Conservation (phyloP, 306 rosid genomes). For the Fragaria vesca region DNA sequence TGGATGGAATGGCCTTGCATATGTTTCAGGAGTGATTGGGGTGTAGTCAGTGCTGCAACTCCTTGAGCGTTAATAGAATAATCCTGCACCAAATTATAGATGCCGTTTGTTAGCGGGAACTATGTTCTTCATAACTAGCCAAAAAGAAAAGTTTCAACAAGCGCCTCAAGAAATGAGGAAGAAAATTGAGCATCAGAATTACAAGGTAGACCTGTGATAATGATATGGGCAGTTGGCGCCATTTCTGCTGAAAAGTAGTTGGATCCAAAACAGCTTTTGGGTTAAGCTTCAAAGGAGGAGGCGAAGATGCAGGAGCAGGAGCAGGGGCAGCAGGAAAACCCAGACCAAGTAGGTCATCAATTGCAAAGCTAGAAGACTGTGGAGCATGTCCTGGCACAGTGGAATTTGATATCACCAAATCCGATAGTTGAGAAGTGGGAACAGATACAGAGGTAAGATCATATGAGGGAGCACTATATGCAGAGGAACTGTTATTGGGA, state of each 20-base stretch:
- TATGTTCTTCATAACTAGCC: neutral
- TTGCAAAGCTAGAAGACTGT: slow-evolving; percentile 53
- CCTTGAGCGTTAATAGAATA: slow-evolving; percentile 65
- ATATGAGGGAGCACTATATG: slow-evolving; percentile 79
- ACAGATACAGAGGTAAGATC: slow-evolving; percentile 49
- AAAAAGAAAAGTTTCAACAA: neutral
- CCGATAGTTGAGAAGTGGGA: slow-evolving; percentile 57
- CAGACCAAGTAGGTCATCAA: slow-evolving; percentile 91
- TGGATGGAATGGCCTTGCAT: slow-evolving; percentile 88
- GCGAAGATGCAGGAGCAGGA: slow-evolving; percentile 55
- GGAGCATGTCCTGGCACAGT: slow-evolving; percentile 42
- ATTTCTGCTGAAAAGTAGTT: slow-evolving; percentile 89
- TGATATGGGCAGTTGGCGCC: slow-evolving; percentile 95
- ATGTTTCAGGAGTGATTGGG: slow-evolving; percentile 68
- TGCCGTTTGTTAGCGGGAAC: neutral
- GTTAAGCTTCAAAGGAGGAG: slow-evolving; percentile 76
- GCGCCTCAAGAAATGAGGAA: neutral
- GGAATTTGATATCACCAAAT: slow-evolving; percentile 48
- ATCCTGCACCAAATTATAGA: slow-evolving; percentile 55
- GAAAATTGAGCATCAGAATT: slow-evolving; percentile 21
- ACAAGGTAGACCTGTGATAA: slow-evolving; percentile 64
- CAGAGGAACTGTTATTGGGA: slow-evolving; percentile 61
- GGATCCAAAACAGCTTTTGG: slow-evolving; percentile 87
- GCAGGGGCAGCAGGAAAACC: slow-evolving; percentile 52
- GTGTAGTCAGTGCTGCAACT: slow-evolving; percentile 57